Percentiles rank a stretch among this genome's conserved stretches.
Evolutionary conservation across 768 basidiomycete species (phyloP).

Genomic region (Tylopilus plumbeoviolaceoides): DNA sequence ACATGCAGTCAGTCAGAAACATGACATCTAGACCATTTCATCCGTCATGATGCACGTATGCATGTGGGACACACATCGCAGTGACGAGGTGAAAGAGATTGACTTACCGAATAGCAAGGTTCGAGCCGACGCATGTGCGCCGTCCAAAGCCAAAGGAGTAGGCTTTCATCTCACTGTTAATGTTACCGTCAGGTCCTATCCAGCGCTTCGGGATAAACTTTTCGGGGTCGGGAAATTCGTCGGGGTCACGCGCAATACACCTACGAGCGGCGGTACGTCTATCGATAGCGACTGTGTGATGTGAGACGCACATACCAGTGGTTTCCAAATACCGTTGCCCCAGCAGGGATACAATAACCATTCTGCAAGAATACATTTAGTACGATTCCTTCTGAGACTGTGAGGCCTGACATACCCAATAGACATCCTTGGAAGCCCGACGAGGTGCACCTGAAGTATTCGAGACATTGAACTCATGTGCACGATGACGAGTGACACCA

Average conservation of each 20-base stretch:
- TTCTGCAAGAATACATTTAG: slow-evolving; percentile 21
- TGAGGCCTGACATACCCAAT: slow-evolving; percentile 18
- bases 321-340: slow-evolving; percentile 32
- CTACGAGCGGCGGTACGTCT: background rate
- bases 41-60: background rate
- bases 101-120: slow-evolving; percentile 22
- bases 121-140: slow-evolving; percentile 24
- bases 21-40: no score
- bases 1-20: background rate
- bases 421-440: slow-evolving; percentile 23
- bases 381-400: no score
- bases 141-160: slow-evolving; percentile 56
- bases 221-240: slow-evolving; percentile 36
- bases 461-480: background rate
- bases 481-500: no score
- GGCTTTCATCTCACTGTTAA: slow-evolving; percentile 47
- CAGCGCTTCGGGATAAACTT: slow-evolving; percentile 54
- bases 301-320: slow-evolving; percentile 20
- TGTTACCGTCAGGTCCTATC: slow-evolving; percentile 39
- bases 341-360: slow-evolving; percentile 32
- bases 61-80: background rate
- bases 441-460: slow-evolving; percentile 17
- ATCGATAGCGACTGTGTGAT: background rate
- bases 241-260: slow-evolving; percentile 24
- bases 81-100: background rate